Evolutionary conservation across 495 filamentous ascomycete genomes (phyloP), one percentile per base, ranked within the genome.

Genomic region (Neurospora hispaniola): DNA sequence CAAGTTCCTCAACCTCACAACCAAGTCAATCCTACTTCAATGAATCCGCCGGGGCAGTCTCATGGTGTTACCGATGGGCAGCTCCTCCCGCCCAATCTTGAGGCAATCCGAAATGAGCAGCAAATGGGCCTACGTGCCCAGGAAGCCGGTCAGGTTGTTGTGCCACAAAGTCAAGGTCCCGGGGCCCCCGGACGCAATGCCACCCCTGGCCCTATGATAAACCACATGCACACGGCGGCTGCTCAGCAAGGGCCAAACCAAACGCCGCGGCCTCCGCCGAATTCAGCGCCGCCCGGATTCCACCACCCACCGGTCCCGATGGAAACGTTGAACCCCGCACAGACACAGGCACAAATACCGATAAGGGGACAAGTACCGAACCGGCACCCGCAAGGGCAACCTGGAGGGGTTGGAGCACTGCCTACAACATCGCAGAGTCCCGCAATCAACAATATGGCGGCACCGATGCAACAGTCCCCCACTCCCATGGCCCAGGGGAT

Each of bases 371-470:
- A 75, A 74, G 79, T 35, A 80, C 83, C 46, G 54, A 77, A 71
- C 75, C 78, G 79, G 16, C 72, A 80, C 39, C 82, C 87, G 75
- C 84, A 84, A 72, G 84, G 84, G 1, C 86, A 87, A 73, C 84
- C 83, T 9, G 85, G 84, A 7, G 82, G 80, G 35, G 77, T 86
- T 70, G 76, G 78, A 18, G 84, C 80, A 0, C 79, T 80, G 12
- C 79, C 84, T 14, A 78, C 80, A 16, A 79, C 83, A 20, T 85
- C 85, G 9, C 86, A 86, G 71, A 87, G 85, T 71, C 86, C 86
- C 9, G 83, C 80, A 1, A 85, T 88, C 85, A 80, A 79, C 59
- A 85, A 84, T 2, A 71, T 87, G 48, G 88, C 85, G 66, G 80
- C 84, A 2, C 85, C 86, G 16, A 81, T 85, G 76, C 80, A 80